A percentile compares a stretch with the other conserved stretches of the same genome.
Evolutionary conservation across 257 asterid genomes (phyloP).

Genomic region (Anisodus tanguticus): DNA sequence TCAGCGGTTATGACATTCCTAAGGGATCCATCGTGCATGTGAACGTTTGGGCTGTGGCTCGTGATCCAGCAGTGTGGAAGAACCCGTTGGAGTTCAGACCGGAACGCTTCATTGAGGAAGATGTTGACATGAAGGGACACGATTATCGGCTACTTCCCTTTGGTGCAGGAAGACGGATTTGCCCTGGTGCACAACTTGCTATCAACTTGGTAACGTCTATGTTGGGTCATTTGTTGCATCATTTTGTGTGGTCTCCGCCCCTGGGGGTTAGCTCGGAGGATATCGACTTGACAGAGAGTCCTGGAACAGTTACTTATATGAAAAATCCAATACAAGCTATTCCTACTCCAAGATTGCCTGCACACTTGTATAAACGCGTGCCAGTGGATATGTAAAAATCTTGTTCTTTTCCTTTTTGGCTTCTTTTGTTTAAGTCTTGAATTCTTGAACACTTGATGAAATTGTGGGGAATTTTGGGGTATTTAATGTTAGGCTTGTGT

Average conservation of each 20-base stretch:
- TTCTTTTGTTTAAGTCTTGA: not conserved
- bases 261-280: constrained; percentile 60
- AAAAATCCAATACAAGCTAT: constrained; percentile 68
- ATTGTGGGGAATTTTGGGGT: not conserved
- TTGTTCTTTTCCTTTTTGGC: not conserved
- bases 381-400: constrained; percentile 5
- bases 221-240: constrained; percentile 82
- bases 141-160: constrained; percentile 76
- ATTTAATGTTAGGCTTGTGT: not conserved
- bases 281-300: constrained; percentile 83
- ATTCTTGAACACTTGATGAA: not conserved
- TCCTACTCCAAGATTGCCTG: constrained; percentile 66
- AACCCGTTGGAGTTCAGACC: constrained; percentile 76
- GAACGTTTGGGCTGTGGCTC: constrained; percentile 80
- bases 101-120: constrained; percentile 76
- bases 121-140: constrained; percentile 82
- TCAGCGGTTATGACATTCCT: constrained; percentile 79
- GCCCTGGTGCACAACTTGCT: constrained; percentile 88
- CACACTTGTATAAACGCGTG: constrained; percentile 62
- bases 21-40: constrained; percentile 76
- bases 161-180: constrained; percentile 81
- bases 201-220: constrained; percentile 64
- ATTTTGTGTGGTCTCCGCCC: constrained; percentile 63
- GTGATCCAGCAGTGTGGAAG: constrained; percentile 77
- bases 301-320: constrained; percentile 87